Percentiles rank a stretch among this genome's conserved stretches.
Conservation (phyloP, 306 rosid species). For the Prunus davidiana region DNA sequence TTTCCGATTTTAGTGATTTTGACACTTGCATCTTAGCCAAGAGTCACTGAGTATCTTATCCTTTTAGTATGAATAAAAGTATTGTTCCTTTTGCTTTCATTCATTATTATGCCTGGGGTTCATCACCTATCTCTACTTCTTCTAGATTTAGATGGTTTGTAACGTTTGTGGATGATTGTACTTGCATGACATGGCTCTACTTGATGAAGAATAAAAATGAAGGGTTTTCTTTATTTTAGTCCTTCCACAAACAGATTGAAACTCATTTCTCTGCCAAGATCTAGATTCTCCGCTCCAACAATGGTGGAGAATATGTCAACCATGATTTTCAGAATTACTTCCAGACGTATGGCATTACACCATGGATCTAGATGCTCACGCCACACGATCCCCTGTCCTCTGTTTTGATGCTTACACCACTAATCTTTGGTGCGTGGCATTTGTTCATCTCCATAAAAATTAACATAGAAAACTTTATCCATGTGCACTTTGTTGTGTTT, state of each 20-base stretch:
- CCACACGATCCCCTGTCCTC: background rate
- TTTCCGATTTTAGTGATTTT: too few relatives aligned
- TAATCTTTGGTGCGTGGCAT: too few relatives aligned
- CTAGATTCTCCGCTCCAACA: background rate
- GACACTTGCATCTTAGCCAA: too few relatives aligned
- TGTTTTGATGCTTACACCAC: background rate
- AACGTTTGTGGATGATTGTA: background rate
- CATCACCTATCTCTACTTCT: background rate
- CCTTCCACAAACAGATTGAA: too few relatives aligned
- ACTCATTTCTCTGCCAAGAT: too few relatives aligned
- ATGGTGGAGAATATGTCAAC: background rate
- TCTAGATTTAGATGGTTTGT: conserved; percentile 7
- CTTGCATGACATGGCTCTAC: background rate
- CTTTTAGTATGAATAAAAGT: background rate
- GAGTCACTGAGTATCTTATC: too few relatives aligned
- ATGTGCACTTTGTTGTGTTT: background rate
- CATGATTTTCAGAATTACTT: too few relatives aligned
- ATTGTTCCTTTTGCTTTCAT: background rate
- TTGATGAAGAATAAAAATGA: background rate
- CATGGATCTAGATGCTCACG: background rate
- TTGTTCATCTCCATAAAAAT: too few relatives aligned
- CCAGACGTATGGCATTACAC: too few relatives aligned
- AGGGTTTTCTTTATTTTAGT: too few relatives aligned
- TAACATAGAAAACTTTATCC: too few relatives aligned
- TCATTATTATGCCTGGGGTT: conserved; percentile 3